Evolutionary conservation across 805 yeast species (phyloP).

Genomic region (Cyberlindnera veronae): DNA sequence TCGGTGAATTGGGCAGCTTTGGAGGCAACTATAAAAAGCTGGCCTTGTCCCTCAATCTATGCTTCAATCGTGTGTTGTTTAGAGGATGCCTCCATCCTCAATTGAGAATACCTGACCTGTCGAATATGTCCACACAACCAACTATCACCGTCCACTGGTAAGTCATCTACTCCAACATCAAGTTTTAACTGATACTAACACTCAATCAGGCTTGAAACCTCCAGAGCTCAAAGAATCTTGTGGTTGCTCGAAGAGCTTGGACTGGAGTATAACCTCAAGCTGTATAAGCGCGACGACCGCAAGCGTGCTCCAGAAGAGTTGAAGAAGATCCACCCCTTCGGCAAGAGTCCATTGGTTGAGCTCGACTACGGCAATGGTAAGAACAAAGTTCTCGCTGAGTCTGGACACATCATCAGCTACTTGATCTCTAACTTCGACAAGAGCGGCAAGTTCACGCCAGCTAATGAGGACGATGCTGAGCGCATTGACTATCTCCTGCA

Average conservation of each 20-base stretch:
- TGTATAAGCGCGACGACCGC: constrained; percentile 1
- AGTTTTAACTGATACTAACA: background rate
- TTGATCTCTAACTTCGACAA: constrained; percentile 48
- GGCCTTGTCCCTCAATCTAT: too few species aligned
- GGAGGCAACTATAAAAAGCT: too few species aligned
- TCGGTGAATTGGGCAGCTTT: too few species aligned
- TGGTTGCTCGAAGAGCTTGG: constrained; percentile 9
- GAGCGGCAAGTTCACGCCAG: constrained; percentile 35
- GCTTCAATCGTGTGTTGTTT: too few species aligned
- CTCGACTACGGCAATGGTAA: constrained; percentile 33
- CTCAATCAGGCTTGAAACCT: constrained; percentile 3
- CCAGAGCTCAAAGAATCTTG: constrained; percentile 4
- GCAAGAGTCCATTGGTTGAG: constrained; percentile 47
- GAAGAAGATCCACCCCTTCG: constrained; percentile 7
- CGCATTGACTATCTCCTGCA: constrained; percentile 49
- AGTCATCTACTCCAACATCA: background rate
- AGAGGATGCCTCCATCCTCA: too few species aligned
- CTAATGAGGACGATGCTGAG: constrained; percentile 37
- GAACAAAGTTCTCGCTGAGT: constrained; percentile 45
- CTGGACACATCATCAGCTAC: constrained; percentile 56
- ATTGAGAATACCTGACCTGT: too few species aligned
- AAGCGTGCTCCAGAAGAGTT: constrained; percentile 7
- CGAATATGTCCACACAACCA: constrained; percentile 1
- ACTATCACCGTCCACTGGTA: constrained; percentile 3
- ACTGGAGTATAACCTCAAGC: constrained; percentile 1